Evolutionary conservation across 345 rosid species (phyloP), one percentile per base, ranked within the genome.

Genomic region (Aethionema arabicum): DNA sequence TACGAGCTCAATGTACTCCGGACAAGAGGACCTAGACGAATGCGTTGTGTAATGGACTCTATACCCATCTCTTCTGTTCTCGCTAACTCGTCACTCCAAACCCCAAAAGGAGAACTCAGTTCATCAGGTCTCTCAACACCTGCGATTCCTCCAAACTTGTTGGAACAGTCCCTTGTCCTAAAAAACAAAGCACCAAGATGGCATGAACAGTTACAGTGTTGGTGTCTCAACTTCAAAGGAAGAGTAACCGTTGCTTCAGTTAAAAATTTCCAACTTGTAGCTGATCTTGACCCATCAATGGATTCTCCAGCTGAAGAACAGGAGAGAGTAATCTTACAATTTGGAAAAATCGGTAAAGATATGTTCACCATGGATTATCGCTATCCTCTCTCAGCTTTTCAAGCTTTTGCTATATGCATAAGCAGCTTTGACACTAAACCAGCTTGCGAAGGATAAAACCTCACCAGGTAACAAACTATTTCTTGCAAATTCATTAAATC

Each of bases 391-490:
- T 90, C 97, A 40, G 95, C 96, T 50, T 85, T 90, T 69, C 99
- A 85, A 74, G 97, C 97, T 29, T 93, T 93, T 67, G 85, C 96
- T 31, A 83, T 90, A 65, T 83, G 99, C 78, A 69, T 92, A 44
- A 89, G 99, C 82, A 89, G 97, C 88, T 92, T 92, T 51, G 97
- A 87, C 79, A 84, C 96, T 43, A 93, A 90, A 79, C 99, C 90
- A 12, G 97, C 91, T 0, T 90, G 97, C 57, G 96, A 87, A 67
- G 89, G 86, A 79, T 56, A 21, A 42, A 21, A 21, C 27, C 27
- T 21, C 27, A 21, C 27, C 27, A 21, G 27, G 27, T 21, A 21
- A 21, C 27, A 21, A 21, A 21, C 27, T 2, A 21, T 21, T 21
- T 21, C 27, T 21, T 21, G 27, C 27, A 21, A 21, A 21, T 21